Evolutionary conservation across 768 basidiomycete species (phyloP), one percentile per base, ranked within the genome.

Genomic region (Trametes cingulata): DNA sequence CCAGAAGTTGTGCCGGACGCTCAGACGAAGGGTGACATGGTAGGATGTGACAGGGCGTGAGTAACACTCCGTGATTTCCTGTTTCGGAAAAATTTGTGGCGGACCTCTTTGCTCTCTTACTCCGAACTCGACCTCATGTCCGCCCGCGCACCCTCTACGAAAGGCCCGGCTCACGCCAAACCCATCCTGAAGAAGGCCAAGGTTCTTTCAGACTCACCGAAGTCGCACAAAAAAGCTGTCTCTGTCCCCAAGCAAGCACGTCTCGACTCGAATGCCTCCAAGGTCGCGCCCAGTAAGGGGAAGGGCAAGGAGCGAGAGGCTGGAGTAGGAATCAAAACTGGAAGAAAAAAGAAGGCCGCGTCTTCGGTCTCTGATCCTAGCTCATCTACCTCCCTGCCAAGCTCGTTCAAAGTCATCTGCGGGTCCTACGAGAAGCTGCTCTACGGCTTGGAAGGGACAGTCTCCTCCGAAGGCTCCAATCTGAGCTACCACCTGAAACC

Each of bases 391-490:
- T 22, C 68, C 1, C 75, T 83, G 12, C 84, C 88, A 0, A 71
- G 76, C 0, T 83, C 85, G 2, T 98, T 97, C 80, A 88, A 92
- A 73, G 74, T 98, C 63, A 78, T 98, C 24, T 91, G 88, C 0
- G 97, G 97, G 0, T 93, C 95, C 17, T 99, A 98, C 73, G 97
- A 99, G 78, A 97, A 95, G 69, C 79, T 98, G 15, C 81, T 99
- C 17, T 98, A 97, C 66, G 95, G 95, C 13, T 78, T 97, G 17
- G 82, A 93, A 59, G 93, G 89, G 36, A 77, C 83, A 0, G 75
- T 84, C 45, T 68, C 74, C 50, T 66, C 76, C 56, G 57, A 72
- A 3, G 66, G 67, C 41, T 51, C 71, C 48, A 68, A 69, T 24
- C 73, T 74, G 62, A 67, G 69, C 50, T 77, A 79, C 53, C 62